A percentile compares a stretch with the other conserved stretches of the same genome.
Conservation (phyloP, 805 yeast species). For the Zygotorulaspora florentina region DNA sequence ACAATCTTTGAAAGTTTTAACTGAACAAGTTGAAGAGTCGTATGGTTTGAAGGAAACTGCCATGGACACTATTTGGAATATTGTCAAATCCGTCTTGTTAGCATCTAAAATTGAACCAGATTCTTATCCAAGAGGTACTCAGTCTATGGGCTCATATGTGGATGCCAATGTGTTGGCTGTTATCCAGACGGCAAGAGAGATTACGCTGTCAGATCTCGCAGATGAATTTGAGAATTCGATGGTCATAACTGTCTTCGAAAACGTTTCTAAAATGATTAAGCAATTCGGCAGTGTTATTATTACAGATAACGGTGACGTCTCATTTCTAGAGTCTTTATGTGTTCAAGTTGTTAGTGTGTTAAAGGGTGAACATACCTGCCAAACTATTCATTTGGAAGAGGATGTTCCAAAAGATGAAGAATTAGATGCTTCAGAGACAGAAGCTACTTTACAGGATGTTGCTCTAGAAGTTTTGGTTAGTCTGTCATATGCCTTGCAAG, state of each 20-base stretch:
- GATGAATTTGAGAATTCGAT: constrained; percentile 82
- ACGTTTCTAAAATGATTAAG: constrained; percentile 61
- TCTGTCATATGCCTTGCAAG: constrained; percentile 70
- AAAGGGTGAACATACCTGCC: constrained; percentile 81
- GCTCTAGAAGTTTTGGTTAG: constrained; percentile 81
- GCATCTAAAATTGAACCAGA: constrained; percentile 46
- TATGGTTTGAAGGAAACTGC: constrained; percentile 91
- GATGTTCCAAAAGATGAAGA: constrained; percentile 54
- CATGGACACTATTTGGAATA: constrained; percentile 74
- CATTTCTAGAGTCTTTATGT: constrained; percentile 64
- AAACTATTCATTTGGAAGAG: constrained; percentile 67
- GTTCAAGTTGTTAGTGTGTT: constrained; percentile 66
- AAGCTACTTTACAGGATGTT: constrained; percentile 72
- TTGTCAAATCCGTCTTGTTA: constrained; percentile 62
- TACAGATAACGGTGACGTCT: constrained; percentile 53
- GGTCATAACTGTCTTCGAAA: constrained; percentile 75
- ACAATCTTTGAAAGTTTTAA: constrained; percentile 56
- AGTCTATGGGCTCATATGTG: constrained; percentile 51
- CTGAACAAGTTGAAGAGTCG: constrained; percentile 75
- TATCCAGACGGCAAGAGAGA: constrained; percentile 60
- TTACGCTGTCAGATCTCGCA: constrained; percentile 57
- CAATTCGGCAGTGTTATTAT: constrained; percentile 66
- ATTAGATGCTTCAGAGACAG: constrained; percentile 52
- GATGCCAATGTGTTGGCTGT: constrained; percentile 54
- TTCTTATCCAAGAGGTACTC: constrained; percentile 60